Evolutionary conservation across 148 eudicot genomes (phyloP).

Genomic region (Chenopodium quinoa): DNA sequence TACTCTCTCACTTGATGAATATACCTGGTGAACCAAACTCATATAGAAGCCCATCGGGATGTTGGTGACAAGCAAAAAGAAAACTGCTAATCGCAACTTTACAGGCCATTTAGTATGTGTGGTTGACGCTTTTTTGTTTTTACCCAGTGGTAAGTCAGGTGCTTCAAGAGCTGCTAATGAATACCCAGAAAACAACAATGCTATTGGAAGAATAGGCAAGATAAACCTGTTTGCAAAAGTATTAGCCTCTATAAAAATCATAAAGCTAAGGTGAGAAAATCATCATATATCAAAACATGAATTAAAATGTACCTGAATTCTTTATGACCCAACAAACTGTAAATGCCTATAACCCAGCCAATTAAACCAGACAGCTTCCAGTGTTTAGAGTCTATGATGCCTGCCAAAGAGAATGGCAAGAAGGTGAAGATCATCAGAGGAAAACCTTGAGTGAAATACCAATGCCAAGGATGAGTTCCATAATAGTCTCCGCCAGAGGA

Average conservation of each 20-base stretch:
- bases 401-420: slow-evolving; percentile 76
- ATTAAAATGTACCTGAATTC: slow-evolving; percentile 73
- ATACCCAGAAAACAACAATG: slow-evolving; percentile 80
- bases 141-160: slow-evolving; percentile 33
- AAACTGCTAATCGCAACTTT: slow-evolving; percentile 43
- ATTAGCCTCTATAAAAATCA: neutral
- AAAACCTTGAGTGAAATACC: slow-evolving; percentile 97
- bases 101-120: slow-evolving; percentile 35
- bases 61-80: slow-evolving; percentile 77
- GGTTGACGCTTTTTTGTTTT: slow-evolving; percentile 34
- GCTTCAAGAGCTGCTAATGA: slow-evolving; percentile 53
- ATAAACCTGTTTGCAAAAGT: slow-evolving; percentile 64
- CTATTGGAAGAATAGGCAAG: slow-evolving; percentile 90
- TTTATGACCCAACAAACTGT: slow-evolving; percentile 91
- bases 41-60: slow-evolving; percentile 90
- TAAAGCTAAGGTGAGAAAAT: neutral
- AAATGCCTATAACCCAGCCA: slow-evolving; percentile 80
- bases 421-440: slow-evolving; percentile 79
- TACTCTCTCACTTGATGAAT: slow-evolving; percentile 12
- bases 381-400: slow-evolving; percentile 57
- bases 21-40: slow-evolving; percentile 97
- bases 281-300: neutral
- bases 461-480: slow-evolving; percentile 97
- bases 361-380: slow-evolving; percentile 84
- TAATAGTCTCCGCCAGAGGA: slow-evolving; percentile 98